Evolutionary conservation across 179 eudicot genomes (phyloP).

Genomic region (Camellia oleifera): DNA sequence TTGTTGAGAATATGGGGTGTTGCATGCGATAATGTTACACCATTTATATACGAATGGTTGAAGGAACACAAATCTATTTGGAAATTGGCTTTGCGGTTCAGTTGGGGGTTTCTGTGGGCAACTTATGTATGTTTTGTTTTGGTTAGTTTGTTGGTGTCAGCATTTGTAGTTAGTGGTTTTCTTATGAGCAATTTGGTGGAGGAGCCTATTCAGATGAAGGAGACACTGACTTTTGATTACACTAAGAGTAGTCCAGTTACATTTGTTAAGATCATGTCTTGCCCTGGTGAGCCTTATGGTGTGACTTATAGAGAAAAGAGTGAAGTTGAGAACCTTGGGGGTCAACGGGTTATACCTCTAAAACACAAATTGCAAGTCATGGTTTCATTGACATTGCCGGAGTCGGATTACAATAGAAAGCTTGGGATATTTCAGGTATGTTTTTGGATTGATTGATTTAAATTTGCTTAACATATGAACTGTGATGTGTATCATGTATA

Average conservation of each 20-base stretch:
- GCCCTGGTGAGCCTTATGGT: conserved; percentile 23
- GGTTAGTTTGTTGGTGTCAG: conserved; percentile 51
- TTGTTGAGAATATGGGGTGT: conserved; percentile 24
- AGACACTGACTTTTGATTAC: conserved; percentile 69
- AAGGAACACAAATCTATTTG: conserved; percentile 45
- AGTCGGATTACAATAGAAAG: conserved; percentile 79
- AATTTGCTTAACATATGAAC: not conserved
- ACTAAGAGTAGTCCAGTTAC: conserved; percentile 71
- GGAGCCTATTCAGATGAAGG: conserved; percentile 66
- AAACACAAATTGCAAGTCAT: conserved; percentile 70
- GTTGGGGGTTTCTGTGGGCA: conserved; percentile 79
- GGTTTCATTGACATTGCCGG: conserved; percentile 68
- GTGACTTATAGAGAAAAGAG: conserved; percentile 26
- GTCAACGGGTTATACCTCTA: conserved; percentile 42
- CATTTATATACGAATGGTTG: conserved; percentile 41
- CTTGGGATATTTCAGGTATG: conserved; percentile 91
- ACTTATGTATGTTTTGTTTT: conserved; percentile 48
- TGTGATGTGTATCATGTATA: not conserved
- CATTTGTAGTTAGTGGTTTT: conserved; percentile 69
- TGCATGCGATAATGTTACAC: conserved; percentile 25
- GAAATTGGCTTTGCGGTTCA: conserved; percentile 44
- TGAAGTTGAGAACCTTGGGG: conserved; percentile 26
- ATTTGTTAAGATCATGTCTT: conserved; percentile 46
- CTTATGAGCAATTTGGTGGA: conserved; percentile 57
- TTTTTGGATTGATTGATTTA: not conserved